Evolutionary conservation across 2,329 filamentous ascomycete species (phyloP).

Genomic region (Alternaria arborescens): DNA sequence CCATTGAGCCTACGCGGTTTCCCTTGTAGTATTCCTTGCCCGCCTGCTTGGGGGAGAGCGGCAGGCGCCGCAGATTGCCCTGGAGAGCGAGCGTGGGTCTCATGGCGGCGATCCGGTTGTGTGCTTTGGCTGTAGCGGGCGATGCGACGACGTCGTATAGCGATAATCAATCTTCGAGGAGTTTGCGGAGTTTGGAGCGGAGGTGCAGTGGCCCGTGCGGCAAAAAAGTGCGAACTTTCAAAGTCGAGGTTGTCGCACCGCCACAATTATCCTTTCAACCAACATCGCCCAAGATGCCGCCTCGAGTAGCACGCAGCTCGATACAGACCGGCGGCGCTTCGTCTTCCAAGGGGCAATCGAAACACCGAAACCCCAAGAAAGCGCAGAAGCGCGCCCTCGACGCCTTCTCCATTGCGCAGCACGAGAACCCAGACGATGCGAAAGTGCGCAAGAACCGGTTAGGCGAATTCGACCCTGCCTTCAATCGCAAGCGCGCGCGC

Average conservation of each 20-base stretch:
- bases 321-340: conserved; percentile 44
- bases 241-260: neutral
- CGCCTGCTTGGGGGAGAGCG: conserved; percentile 90
- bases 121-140: conserved; percentile 1
- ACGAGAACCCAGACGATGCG: conserved; percentile 61
- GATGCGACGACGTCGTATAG: conserved; percentile 10
- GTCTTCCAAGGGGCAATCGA: conserved; percentile 38
- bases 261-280: conserved; percentile 1
- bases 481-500: conserved; percentile 53
- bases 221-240: conserved; percentile 25
- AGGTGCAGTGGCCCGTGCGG: conserved; percentile 27
- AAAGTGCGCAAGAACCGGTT: conserved; percentile 67
- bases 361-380: conserved; percentile 54
- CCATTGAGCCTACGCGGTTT: conserved; percentile 87
- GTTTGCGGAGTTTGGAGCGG: conserved; percentile 28
- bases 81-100: conserved; percentile 73
- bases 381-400: conserved; percentile 65
- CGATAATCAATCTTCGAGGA: conserved; percentile 7
- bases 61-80: conserved; percentile 75
- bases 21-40: conserved; percentile 98
- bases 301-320: conserved; percentile 54
- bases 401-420: conserved; percentile 71
- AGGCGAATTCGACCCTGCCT: conserved; percentile 60
- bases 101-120: conserved; percentile 57
- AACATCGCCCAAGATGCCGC: conserved; percentile 52